Evolutionary conservation across 495 filamentous ascomycete species (phyloP).

Genomic region (Zalerion maritima): DNA sequence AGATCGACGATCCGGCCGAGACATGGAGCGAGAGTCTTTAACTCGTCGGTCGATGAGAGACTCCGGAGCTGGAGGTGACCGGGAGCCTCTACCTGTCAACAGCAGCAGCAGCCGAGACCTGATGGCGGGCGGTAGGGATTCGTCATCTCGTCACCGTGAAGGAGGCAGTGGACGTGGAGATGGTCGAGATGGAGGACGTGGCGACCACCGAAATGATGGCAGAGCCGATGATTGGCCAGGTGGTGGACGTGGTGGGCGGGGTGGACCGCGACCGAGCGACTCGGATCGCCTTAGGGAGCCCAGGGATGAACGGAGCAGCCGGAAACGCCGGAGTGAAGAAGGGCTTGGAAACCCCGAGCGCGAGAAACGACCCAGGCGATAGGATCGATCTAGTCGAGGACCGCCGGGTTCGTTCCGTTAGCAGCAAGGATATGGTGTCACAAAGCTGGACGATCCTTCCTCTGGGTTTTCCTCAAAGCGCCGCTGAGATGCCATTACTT

Average conservation of each 20-base stretch:
- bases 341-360: constrained; percentile 16
- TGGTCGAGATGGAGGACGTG: constrained; percentile 16
- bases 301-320: constrained; percentile 15
- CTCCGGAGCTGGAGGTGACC: constrained; percentile 4
- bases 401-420: too few relatives aligned
- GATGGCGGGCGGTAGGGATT: constrained; percentile 19
- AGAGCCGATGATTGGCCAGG: constrained; percentile 11
- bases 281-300: constrained; percentile 17
- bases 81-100: constrained; percentile 14
- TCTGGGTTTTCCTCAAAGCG: too few relatives aligned
- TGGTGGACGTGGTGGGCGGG: constrained; percentile 12
- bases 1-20: constrained; percentile 19
- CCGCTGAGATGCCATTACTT: too few relatives aligned
- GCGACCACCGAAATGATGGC: constrained; percentile 16
- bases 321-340: constrained; percentile 26
- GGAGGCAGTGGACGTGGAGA: constrained; percentile 9
- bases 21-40: constrained; percentile 17
- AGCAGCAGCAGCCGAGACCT: constrained; percentile 15
- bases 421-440: too few relatives aligned
- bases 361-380: constrained; percentile 14
- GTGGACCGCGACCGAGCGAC: constrained; percentile 11
- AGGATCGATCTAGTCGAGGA: too few relatives aligned
- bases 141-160: constrained; percentile 14
- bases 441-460: too few relatives aligned
- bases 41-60: constrained; percentile 19